These are phyloP conservation scores for Potentilla sterilis DNA, from an alignment of 306 rosid genomes.

Conservation along the genomic window DNA sequence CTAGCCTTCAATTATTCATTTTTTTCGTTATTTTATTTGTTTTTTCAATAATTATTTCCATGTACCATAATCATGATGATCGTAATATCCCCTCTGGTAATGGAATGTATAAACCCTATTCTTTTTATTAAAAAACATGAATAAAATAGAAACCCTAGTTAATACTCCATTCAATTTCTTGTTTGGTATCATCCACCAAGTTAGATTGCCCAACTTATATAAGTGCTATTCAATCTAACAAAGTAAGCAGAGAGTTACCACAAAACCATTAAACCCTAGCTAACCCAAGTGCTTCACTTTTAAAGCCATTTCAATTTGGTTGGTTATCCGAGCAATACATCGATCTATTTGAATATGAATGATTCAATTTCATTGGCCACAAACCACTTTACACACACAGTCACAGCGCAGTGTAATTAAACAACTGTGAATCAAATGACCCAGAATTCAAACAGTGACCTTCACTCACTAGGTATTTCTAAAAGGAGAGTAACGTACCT, in stretches of 20 bases:
- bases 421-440: neutral
- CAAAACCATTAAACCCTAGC: neutral
- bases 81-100: neutral
- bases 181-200: constrained; percentile 15
- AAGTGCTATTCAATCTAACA: neutral
- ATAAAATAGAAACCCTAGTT: neutral
- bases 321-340: constrained; percentile 8
- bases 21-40: neutral
- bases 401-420: neutral
- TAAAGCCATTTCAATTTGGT: neutral
- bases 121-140: too few species aligned
- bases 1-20: neutral
- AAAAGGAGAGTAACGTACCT: neutral
- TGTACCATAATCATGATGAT: neutral
- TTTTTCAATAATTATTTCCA: neutral
- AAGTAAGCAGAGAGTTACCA: neutral
- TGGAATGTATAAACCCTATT: neutral
- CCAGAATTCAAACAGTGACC: neutral
- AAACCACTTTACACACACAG: neutral
- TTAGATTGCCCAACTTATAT: neutral
- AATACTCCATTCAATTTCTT: neutral
- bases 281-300: neutral
- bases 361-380: neutral
- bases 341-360: neutral
- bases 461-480: neutral